Evolutionary conservation across 106 monocot genomes (phyloP), one percentile per base, ranked within the genome.

Genomic region (Chionographis japonica): DNA sequence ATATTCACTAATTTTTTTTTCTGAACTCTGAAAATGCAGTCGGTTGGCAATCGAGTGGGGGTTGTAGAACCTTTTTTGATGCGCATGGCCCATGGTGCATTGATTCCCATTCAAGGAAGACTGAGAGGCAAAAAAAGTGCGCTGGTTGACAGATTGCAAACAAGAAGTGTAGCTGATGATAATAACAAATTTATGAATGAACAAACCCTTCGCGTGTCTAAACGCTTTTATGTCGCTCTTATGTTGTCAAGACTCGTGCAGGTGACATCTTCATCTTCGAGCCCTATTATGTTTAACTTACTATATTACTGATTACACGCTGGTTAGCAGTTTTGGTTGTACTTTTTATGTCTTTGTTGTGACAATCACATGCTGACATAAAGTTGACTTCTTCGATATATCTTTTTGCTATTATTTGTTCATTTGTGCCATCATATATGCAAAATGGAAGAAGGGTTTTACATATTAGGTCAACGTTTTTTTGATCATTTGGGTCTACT

Each of bases 231-330:
- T 83, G 98, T 98, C 50, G 84, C 93, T 66, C 85, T 98, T 60
- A 98, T 98, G 90, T 70, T 98, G 60, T 82, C 98, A 64, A 90
- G 75, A 75, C 90, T 98, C 73, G 93, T 93, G n/a, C 98, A 98
- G 90, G 98, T 87, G 55, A 75, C n/a, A 42, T 61, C n/a, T 5
- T 73, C 16, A 60, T 75, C 7, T 54, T 63, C 8, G 59, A 37
- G 15, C 37, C n/a, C 37, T 52, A 27, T 8, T 40, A 54, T 50
- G 51, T 10, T n/a, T 16, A 36, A 36, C 12, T 4, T 49, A 37
- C 50, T 37, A 4, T 14, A 9, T 37, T 6, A n/a, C 4, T 52
- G n/a, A 12, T 11, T 3, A n/a, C 42, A 36, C 9, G 2, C 5
- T 10, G 9, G 5, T 46, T 46, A 46, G 5, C 2, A 46, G 2